These are phyloP conservation scores for Populus euphratica DNA, from an alignment of 345 rosid species.

Conservation along the genomic window DNA sequence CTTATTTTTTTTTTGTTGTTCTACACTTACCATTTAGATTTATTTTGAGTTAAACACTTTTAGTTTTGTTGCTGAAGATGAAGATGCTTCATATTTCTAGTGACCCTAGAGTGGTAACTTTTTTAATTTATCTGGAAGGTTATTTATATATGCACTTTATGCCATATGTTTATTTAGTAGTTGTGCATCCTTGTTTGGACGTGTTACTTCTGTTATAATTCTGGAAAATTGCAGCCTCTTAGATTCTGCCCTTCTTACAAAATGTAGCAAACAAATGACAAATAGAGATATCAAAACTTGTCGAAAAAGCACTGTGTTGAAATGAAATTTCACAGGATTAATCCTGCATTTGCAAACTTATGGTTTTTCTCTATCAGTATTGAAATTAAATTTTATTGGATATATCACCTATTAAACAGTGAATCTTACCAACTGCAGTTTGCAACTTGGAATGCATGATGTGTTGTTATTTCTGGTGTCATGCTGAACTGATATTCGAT, in stretches of 20 bases:
- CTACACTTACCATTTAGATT: background rate
- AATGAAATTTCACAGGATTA: background rate
- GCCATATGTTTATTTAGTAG: background rate
- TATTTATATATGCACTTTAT: background rate
- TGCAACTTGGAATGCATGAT: background rate
- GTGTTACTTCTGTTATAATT: background rate
- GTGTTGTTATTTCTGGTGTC: background rate
- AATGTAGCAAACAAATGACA: background rate
- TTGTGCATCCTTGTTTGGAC: background rate
- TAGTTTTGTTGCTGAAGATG: background rate
- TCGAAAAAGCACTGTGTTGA: background rate
- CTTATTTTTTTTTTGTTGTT: background rate
- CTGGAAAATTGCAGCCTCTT: background rate
- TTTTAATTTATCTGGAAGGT: background rate
- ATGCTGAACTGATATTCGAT: background rate
- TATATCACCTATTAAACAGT: background rate
- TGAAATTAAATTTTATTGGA: background rate
- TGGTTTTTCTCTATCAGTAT: background rate
- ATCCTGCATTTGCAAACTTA: background rate
- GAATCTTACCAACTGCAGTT: background rate
- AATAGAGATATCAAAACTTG: background rate
- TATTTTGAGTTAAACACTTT: background rate
- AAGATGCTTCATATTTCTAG: background rate
- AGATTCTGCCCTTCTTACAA: background rate
- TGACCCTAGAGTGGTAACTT: background rate